These are phyloP conservation scores for Croton laevigatus DNA, from an alignment of 441 rosid genomes.

Conservation along the genomic window DNA sequence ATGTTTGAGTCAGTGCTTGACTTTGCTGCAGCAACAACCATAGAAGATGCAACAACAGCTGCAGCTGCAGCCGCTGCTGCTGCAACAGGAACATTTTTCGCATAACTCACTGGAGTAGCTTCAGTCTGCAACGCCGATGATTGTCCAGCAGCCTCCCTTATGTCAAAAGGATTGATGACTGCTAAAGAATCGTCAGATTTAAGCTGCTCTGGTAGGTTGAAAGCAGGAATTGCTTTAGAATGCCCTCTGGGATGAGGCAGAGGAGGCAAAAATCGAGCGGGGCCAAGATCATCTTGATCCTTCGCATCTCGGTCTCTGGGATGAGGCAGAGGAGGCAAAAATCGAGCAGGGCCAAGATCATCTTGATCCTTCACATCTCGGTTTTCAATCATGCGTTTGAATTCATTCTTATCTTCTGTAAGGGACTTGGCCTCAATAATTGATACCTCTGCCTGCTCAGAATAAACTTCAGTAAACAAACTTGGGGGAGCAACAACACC, in stretches of 20 bases:
- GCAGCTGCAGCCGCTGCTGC: conserved; percentile 90
- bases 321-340: too few species aligned
- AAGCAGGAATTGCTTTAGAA: conserved; percentile 33
- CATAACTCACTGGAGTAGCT: conserved; percentile 40
- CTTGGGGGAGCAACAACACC: conserved; percentile 94
- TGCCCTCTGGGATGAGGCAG: conserved; percentile 48
- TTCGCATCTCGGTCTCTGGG: conserved; percentile 24
- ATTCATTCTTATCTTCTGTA: conserved; percentile 42
- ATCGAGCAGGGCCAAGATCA: conserved; percentile 29
- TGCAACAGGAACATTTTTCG: conserved; percentile 78
- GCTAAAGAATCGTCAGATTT: conserved; percentile 39
- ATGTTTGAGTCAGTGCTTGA: conserved; percentile 58
- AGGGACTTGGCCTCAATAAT: conserved; percentile 39
- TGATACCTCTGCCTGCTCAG: conserved; percentile 45
- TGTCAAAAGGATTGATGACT: conserved; percentile 31
- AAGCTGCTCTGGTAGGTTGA: conserved; percentile 36
- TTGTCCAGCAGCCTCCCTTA: conserved; percentile 41
- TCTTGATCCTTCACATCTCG: conserved; percentile 35
- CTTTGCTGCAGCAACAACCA: conserved; percentile 90
- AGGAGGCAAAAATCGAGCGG: conserved; percentile 64
- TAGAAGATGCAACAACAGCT: conserved; percentile 93
- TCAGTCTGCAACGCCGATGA: conserved; percentile 43
- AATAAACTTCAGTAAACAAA: conserved; percentile 69
- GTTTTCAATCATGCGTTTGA: conserved; percentile 32
- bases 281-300: conserved; percentile 38